Evolutionary conservation across 352 stramenopile species (phyloP), one percentile per base, ranked within the genome.

Genomic region (Phytophthora sp.): DNA sequence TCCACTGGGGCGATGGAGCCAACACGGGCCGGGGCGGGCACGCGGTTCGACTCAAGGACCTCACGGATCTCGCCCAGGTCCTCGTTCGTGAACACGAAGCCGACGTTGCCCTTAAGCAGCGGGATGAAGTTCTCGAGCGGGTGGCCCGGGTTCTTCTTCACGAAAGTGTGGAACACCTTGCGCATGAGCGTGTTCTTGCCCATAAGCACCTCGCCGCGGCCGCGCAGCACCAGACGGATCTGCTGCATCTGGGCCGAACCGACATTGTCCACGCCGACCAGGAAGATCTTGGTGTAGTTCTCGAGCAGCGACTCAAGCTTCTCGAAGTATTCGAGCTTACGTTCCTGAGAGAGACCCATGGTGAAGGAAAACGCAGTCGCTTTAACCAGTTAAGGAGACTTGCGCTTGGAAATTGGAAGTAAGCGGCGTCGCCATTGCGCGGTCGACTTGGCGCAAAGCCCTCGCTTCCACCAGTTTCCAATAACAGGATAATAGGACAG

Each of bases 111-210:
- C 74, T 94, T 91, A 53, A 98, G 74, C 46, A 92, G 66, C 58
- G 88, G 81, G 59, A 97, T 80, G 49, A 98, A 62, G 58, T 86
- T 64, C 71, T 97, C 91, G 46, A 98, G 88, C 63, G 96, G 97
- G 77, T 98, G 93, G 68, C 89, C 97, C 24, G 96, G 96, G 86
- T 99, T 99, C 71, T 99, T 97, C 70, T 98, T 96, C 23, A 98
- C 53, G 84, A 94, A 99, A 70, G 97, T 98, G 76, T 84, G 85
- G 70, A 99, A 98, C 71, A 98, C 96, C 78, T 99, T 99, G 69
- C 98, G 90, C 90, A 99, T 99, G 77, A 99, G 96, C 73, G 98
- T 99, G 90, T 99, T 99, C 90, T 99, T 99, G 77, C 98, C 98
- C 97, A 99, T 99, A 66, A 99, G 90, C 50, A 99, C 83, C 49